Percentiles rank a stretch among this genome's conserved stretches.
phyloP scores from a whole-genome alignment of 306 rosid species.

The Datisca glomerata region DNA sequence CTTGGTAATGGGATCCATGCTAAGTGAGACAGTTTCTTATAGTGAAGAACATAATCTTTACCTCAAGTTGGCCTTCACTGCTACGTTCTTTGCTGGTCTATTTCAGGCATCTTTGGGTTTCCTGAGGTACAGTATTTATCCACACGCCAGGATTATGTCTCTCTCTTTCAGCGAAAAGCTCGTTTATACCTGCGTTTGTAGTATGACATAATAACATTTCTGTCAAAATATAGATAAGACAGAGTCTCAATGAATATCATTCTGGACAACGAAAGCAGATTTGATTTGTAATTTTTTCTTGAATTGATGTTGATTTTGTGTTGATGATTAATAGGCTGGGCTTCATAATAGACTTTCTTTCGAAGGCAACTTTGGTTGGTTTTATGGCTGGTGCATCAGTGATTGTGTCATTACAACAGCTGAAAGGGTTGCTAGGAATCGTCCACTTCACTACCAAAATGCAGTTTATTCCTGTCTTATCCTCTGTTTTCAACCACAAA shows the following conservation, averaged over 20 bases:
- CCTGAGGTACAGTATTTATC: slow-evolving; percentile 73
- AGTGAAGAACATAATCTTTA: slow-evolving; percentile 58
- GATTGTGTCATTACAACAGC: slow-evolving; percentile 82
- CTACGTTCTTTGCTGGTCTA: slow-evolving; percentile 84
- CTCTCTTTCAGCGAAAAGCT: no score
- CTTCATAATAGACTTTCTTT: slow-evolving; percentile 84
- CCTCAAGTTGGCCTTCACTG: slow-evolving; percentile 87
- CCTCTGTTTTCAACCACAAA: slow-evolving; percentile 47
- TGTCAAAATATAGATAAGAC: no score
- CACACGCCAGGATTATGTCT: background rate
- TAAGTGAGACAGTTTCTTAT: slow-evolving; percentile 59
- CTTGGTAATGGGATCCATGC: slow-evolving; percentile 94
- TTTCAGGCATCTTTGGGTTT: slow-evolving; percentile 87
- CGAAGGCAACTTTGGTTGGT: slow-evolving; percentile 89
- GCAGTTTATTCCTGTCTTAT: slow-evolving; percentile 65
- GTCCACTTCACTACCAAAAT: slow-evolving; percentile 70
- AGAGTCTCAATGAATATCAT: no score
- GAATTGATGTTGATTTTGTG: background rate
- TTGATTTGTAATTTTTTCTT: no score
- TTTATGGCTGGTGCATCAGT: slow-evolving; percentile 99
- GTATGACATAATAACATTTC: no score
- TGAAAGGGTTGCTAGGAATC: slow-evolving; percentile 92
- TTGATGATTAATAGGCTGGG: slow-evolving; percentile 47
- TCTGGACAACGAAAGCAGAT: no score
- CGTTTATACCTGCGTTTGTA: no score